These are phyloP conservation scores for Ploettnerulaceae sp. DNA, from an alignment of 2,329 filamentous ascomycete genomes.

Conservation along the genomic window DNA sequence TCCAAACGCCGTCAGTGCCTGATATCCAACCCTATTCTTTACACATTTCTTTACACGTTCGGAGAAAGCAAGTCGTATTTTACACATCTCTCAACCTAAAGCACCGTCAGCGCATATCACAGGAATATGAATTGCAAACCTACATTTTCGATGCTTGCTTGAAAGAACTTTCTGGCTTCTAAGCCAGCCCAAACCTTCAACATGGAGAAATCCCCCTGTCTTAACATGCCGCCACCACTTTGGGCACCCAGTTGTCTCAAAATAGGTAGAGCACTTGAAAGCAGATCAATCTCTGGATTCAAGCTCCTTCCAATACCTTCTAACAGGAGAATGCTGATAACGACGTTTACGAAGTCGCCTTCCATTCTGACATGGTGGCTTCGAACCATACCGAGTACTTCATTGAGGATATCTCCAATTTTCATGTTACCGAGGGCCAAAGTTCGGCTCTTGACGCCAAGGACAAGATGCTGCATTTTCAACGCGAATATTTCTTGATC, in stretches of 20 bases:
- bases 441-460: constrained; percentile 84
- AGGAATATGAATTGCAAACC: constrained; percentile 35
- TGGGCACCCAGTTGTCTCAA: constrained; percentile 80
- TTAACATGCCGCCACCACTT: constrained; percentile 64
- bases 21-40: too few species aligned
- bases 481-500: constrained; percentile 88
- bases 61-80: constrained; percentile 86
- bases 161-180: constrained; percentile 82
- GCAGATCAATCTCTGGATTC: constrained; percentile 81
- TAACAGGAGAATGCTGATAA: constrained; percentile 86
- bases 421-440: constrained; percentile 91
- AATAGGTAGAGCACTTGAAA: constrained; percentile 83
- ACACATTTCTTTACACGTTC: constrained; percentile 57
- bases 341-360: constrained; percentile 97
- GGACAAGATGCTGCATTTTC: constrained; percentile 93
- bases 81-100: constrained; percentile 77
- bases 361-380: constrained; percentile 89
- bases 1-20: neutral
- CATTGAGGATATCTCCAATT: constrained; percentile 89
- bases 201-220: constrained; percentile 75
- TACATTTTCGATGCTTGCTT: constrained; percentile 84
- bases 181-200: constrained; percentile 86
- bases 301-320: constrained; percentile 89
- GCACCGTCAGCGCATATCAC: constrained; percentile 1
- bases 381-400: constrained; percentile 88